phyloP scores from a whole-genome alignment of 2,329 filamentous ascomycete species.

The Trichoderma asperellum region DNA sequence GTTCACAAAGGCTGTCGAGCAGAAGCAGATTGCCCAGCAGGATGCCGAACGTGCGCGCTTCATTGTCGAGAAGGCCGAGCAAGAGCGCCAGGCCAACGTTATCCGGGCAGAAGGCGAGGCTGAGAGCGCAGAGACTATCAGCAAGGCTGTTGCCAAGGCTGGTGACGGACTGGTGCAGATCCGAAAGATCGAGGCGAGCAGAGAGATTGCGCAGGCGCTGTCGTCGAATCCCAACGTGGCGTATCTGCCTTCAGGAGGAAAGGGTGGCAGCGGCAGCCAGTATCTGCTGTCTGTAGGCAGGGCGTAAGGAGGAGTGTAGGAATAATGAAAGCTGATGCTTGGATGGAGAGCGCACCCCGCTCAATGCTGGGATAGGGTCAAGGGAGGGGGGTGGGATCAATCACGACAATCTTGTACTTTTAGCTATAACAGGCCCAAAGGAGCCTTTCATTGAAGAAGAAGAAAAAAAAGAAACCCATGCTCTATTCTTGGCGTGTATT shows the following conservation, averaged over 20 bases:
- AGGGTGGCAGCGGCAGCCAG: constrained; percentile 59
- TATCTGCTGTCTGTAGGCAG: constrained; percentile 59
- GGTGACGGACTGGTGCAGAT: constrained; percentile 96
- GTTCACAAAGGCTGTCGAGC: constrained; percentile 97
- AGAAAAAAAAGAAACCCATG: neutral
- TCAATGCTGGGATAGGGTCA: constrained; percentile 39
- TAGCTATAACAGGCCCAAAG: constrained; percentile 37
- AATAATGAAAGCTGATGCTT: constrained; percentile 33
- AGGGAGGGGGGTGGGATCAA: constrained; percentile 12
- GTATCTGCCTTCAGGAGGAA: constrained; percentile 75
- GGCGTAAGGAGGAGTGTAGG: constrained; percentile 38
- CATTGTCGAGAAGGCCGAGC: constrained; percentile 98
- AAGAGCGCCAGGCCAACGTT: constrained; percentile 97
- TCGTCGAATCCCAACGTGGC: constrained; percentile 92
- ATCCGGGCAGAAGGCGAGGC: constrained; percentile 98
- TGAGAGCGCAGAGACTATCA: constrained; percentile 94
- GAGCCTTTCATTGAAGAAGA: constrained; percentile 10
- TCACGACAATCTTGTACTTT: constrained; percentile 43
- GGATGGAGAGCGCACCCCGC: constrained; percentile 41
- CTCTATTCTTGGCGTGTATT: neutral
- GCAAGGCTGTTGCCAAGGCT: constrained; percentile 87
- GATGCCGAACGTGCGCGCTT: constrained; percentile 96
- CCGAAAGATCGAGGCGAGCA: constrained; percentile 93
- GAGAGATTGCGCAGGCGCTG: constrained; percentile 91
- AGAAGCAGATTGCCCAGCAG: constrained; percentile 99